Evolutionary conservation across 129 eudicot genomes (phyloP).

Genomic region (Mikania micrantha): DNA sequence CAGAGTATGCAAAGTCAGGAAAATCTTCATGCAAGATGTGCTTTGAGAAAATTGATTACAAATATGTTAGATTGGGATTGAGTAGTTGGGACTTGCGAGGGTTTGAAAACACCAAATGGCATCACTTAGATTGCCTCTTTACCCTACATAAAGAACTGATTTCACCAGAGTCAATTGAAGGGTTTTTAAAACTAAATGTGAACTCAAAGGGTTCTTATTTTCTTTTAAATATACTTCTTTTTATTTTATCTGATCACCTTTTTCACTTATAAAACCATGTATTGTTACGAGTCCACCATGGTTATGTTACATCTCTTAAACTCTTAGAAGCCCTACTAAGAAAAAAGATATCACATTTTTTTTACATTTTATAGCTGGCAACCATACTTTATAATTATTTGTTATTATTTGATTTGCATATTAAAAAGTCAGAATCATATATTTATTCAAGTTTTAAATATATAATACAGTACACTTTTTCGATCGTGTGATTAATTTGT

Average conservation of each 20-base stretch:
- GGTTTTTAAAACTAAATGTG: no score
- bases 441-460: not conserved
- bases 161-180: no score
- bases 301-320: slow-evolving; percentile 1
- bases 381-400: not conserved
- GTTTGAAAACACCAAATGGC: slow-evolving; percentile 58
- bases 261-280: not conserved
- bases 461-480: not conserved
- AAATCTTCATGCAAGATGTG: slow-evolving; percentile 87
- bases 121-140: no score
- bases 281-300: no score
- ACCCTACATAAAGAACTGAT: no score
- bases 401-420: not conserved
- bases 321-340: not conserved
- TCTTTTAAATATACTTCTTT: not conserved
- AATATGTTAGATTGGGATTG: slow-evolving; percentile 51
- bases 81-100: slow-evolving; percentile 60
- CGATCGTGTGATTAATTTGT: no score
- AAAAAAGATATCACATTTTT: not conserved
- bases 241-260: not conserved
- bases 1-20: slow-evolving; percentile 84
- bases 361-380: no score
- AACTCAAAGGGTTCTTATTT: slow-evolving; percentile 5
- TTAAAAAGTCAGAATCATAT: not conserved
- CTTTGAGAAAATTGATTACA: slow-evolving; percentile 35